Evolutionary conservation across 441 rosid genomes (phyloP).

Genomic region (Raphanus hybrid): DNA sequence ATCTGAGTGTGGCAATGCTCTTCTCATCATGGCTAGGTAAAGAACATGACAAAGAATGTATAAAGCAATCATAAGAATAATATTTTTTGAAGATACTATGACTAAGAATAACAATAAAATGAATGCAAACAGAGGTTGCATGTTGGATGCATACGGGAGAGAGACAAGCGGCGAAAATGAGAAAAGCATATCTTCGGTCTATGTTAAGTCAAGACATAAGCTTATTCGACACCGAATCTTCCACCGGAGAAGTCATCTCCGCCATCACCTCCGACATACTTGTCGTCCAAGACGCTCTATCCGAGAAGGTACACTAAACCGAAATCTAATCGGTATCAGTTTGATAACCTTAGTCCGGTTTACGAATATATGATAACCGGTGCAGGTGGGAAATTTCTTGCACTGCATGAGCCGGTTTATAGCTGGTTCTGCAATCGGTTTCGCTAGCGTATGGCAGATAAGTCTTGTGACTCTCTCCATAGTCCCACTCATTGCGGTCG

Average conservation of each 20-base stretch:
- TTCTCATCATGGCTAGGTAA: conserved; percentile 94
- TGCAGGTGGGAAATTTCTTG: conserved; percentile 92
- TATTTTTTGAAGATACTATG: not conserved
- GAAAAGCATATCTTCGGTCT: conserved; percentile 80
- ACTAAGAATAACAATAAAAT: not conserved
- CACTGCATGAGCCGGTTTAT: conserved; percentile 90
- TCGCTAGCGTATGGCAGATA: conserved; percentile 89
- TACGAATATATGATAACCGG: not conserved
- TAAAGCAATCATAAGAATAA: not conserved
- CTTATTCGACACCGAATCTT: conserved; percentile 84
- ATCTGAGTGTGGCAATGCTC: conserved; percentile 79
- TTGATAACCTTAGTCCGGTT: conserved; percentile 1
- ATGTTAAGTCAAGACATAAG: conserved; percentile 88
- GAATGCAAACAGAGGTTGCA: conserved; percentile 68
- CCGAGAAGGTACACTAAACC: conserved; percentile 70
- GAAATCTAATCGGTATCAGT: too few species aligned
- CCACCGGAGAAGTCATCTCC: conserved; percentile 87
- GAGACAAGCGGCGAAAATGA: conserved; percentile 88
- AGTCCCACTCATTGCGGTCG: conserved; percentile 90
- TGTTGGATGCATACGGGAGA: conserved; percentile 98
- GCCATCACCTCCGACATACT: conserved; percentile 85
- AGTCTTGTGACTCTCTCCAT: conserved; percentile 92
- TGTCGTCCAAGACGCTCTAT: conserved; percentile 89
- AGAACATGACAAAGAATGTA: not conserved
- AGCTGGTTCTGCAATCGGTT: conserved; percentile 87